Conservation (phyloP, 139 green algal genomes). For the Chlamydomonas sp. region DNA sequence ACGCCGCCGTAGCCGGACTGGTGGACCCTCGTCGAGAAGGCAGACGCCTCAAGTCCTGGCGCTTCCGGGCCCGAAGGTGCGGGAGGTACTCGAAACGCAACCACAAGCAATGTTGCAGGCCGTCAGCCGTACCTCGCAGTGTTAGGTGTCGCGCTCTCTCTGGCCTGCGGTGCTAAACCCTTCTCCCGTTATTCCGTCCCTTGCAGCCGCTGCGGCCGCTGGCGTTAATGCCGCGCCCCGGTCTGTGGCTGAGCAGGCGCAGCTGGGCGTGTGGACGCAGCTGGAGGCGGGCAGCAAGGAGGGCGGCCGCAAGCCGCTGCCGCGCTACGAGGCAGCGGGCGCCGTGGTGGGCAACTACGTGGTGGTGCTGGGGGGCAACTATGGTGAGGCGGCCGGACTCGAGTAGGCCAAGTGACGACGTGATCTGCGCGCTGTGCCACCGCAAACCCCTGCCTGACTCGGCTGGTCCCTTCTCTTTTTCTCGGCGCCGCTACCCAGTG, state of each 20-base stretch:
- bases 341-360: constrained; percentile 72
- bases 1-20: constrained; percentile 38
- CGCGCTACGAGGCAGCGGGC: constrained; percentile 88
- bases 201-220: not conserved
- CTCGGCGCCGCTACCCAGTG: too few species aligned
- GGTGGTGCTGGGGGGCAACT: constrained; percentile 90
- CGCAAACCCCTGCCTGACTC: too few species aligned
- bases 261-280: constrained; percentile 25
- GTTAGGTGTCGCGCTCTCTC: not conserved
- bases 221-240: not conserved
- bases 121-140: not conserved
- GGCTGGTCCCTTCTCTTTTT: too few species aligned
- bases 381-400: constrained; percentile 49
- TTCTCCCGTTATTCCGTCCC: not conserved
- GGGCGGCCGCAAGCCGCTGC: constrained; percentile 44
- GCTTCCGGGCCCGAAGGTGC: not conserved
- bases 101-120: too few species aligned
- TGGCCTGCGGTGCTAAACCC: too few species aligned
- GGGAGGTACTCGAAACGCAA: not conserved
- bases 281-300: not conserved
- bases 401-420: too few species aligned
- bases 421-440: too few species aligned
- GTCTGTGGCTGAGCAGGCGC: constrained; percentile 33
- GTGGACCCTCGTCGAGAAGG: constrained; percentile 23
- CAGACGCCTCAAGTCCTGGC: not conserved